Evolutionary conservation across 768 basidiomycete genomes (phyloP).

Genomic region (Rossbeevera mucosa): DNA sequence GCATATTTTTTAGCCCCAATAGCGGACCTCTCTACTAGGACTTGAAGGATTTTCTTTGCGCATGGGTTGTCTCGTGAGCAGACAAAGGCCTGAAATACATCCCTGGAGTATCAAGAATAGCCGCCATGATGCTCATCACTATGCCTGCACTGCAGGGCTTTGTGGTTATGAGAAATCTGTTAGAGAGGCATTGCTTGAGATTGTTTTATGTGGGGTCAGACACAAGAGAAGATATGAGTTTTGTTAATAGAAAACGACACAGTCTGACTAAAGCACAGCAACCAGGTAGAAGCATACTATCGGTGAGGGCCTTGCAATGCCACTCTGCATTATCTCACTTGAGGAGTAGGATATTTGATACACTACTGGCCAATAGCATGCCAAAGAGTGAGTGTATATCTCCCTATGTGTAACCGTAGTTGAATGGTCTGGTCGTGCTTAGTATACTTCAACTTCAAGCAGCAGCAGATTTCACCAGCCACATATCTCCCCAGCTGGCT

Average conservation of each 20-base stretch:
- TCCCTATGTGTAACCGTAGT: background rate
- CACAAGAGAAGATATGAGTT: slow-evolving; percentile 73
- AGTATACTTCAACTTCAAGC: slow-evolving; percentile 96
- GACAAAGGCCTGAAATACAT: slow-evolving; percentile 80
- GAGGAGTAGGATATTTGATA: slow-evolving; percentile 76
- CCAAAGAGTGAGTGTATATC: slow-evolving; percentile 65
- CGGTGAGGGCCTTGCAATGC: slow-evolving; percentile 44
- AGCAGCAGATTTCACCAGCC: slow-evolving; percentile 82
- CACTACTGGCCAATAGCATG: slow-evolving; percentile 87
- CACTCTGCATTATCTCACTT: slow-evolving; percentile 9
- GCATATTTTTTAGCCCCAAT: slow-evolving; percentile 73
- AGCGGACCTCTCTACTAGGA: slow-evolving; percentile 79
- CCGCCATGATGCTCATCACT: slow-evolving; percentile 83
- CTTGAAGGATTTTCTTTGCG: slow-evolving; percentile 76
- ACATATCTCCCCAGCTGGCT: slow-evolving; percentile 83
- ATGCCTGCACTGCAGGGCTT: slow-evolving; percentile 74
- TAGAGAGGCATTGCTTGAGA: slow-evolving; percentile 80
- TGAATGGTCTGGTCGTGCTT: slow-evolving; percentile 1
- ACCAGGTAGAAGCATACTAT: slow-evolving; percentile 85
- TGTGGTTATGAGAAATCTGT: slow-evolving; percentile 76
- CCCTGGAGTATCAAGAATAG: slow-evolving; percentile 63
- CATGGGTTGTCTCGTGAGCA: slow-evolving; percentile 82
- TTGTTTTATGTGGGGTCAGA: slow-evolving; percentile 75
- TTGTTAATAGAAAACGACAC: slow-evolving; percentile 11
- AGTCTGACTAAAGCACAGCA: slow-evolving; percentile 26